Percentiles rank a stretch among this genome's conserved stretches.
These are phyloP conservation scores for Lepiota brunneoincarnata DNA, from an alignment of 768 basidiomycete species.

Conservation along the genomic window DNA sequence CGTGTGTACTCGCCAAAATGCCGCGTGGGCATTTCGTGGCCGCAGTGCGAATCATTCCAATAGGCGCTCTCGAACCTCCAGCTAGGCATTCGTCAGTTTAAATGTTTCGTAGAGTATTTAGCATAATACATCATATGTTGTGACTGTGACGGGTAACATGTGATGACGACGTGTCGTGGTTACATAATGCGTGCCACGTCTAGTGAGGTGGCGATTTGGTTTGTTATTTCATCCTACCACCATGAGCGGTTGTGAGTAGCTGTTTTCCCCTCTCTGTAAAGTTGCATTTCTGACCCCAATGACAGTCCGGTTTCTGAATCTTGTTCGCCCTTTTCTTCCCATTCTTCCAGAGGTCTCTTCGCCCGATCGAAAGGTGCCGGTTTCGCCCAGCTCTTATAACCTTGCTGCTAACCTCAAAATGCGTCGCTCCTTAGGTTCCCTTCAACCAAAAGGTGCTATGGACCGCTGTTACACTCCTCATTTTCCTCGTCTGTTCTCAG, in stretches of 20 bases:
- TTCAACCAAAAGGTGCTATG: constrained; percentile 99
- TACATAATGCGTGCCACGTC: too few relatives aligned
- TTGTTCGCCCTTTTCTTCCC: constrained; percentile 96
- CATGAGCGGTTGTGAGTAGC: constrained; percentile 74
- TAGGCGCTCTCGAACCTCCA: too few relatives aligned
- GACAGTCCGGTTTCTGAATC: constrained; percentile 95
- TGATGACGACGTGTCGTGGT: too few relatives aligned
- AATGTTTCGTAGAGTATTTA: too few relatives aligned
- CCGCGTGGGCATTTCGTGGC: too few relatives aligned
- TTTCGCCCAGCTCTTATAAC: neutral
- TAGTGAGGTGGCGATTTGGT: too few relatives aligned
- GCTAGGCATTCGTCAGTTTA: too few relatives aligned
- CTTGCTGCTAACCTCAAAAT: neutral
- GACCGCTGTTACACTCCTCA: constrained; percentile 98
- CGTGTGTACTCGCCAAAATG: too few relatives aligned
- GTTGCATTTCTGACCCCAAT: constrained; percentile 6
- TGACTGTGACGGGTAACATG: too few relatives aligned
- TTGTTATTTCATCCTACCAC: constrained; percentile 33
- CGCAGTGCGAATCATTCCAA: too few relatives aligned
- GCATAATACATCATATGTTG: too few relatives aligned
- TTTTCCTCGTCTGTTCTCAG: constrained; percentile 99
- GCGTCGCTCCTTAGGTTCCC: constrained; percentile 59
- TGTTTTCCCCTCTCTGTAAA: constrained; percentile 8
- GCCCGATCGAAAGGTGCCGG: constrained; percentile 88
- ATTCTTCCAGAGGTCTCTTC: constrained; percentile 97